These are phyloP conservation scores for Malus hybrid DNA, from an alignment of 331 rosid genomes.

Conservation along the genomic window DNA sequence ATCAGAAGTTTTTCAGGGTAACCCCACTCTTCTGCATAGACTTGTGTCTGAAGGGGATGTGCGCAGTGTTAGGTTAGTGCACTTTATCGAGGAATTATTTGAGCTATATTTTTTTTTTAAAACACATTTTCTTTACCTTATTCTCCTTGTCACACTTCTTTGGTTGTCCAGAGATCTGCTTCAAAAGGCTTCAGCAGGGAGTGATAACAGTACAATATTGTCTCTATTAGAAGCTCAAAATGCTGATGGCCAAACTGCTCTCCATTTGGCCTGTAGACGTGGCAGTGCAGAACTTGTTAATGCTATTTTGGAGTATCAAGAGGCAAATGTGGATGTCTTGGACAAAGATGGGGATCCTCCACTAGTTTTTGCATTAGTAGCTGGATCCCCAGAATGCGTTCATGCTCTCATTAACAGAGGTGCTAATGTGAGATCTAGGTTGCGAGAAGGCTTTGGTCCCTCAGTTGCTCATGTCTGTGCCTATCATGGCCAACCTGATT, in stretches of 20 bases:
- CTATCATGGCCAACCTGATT: constrained; percentile 97
- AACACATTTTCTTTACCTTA: constrained; percentile 1
- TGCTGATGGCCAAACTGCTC: constrained; percentile 95
- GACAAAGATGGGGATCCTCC: constrained; percentile 99
- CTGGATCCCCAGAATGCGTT: constrained; percentile 95
- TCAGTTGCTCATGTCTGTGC: constrained; percentile 97
- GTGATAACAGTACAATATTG: constrained; percentile 42
- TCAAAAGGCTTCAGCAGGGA: constrained; percentile 58
- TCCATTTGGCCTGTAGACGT: constrained; percentile 93
- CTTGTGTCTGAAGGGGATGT: constrained; percentile 87
- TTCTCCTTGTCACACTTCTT: constrained; percentile 11
- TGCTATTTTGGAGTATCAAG: constrained; percentile 68
- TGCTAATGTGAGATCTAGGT: constrained; percentile 77
- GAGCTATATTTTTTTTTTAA: constrained; percentile 1
- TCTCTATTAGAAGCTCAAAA: constrained; percentile 76
- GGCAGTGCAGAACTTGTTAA: constrained; percentile 88
- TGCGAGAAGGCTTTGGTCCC: constrained; percentile 90
- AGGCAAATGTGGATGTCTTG: constrained; percentile 85
- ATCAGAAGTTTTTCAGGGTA: constrained; percentile 47
- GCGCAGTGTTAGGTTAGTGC: constrained; percentile 75
- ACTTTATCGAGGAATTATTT: constrained; percentile 12
- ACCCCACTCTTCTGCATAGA: constrained; percentile 59
- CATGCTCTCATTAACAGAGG: constrained; percentile 66
- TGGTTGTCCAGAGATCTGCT: constrained; percentile 66
- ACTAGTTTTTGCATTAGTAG: constrained; percentile 94